Base-by-base conservation (phyloP, 768 basidiomycete genomes). In the Lyophyllum atratum region DNA sequence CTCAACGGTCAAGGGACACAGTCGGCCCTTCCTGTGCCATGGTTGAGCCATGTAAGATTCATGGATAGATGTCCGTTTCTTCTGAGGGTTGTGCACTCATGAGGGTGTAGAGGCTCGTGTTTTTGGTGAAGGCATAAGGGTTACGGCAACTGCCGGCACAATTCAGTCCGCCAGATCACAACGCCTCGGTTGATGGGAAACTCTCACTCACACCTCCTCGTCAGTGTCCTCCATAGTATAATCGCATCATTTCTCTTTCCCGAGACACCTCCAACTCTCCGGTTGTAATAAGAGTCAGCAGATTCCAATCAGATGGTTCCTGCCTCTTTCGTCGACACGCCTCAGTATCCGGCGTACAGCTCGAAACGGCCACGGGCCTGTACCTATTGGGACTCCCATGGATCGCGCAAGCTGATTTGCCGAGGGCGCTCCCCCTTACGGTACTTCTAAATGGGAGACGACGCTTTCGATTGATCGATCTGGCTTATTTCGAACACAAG, bases 191-290 rank as follows among this genome's bases (percentile, higher is more conserved):
- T 6, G 34, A 33, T 34, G 22, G 34, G 52, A 34, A 52, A 52
- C 49, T 56, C 46, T 43, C 47, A 55, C 47, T 24, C 7, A 1
- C 26, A 37, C 34, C 14, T 9, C 39, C 29, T 39, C 17, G 17
- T 19, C 33, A 31, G 3, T 21, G 24, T 52, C 50, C 22, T 21
- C 22, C 44, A 52, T 14, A 51, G 39, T 44, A 31, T 11, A 22
- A 47, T 52, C 49, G 8, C 56, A 58, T 58, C 56, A 58, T 52
- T 58, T 33, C 17, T 22, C 45, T 19, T 52, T 53, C 44, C 51
- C 45, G 49, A 52, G 53, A 53, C 46, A 46, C 25, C 26, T 28
- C 1, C 24, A n/a, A 25, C 22, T 31, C 28, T 42, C 25, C 51
- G 45, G 56, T 44, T 50, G 49, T 29, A 45, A 45, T 52, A 17